Conservation (phyloP, 2,329 filamentous ascomycete species). For the Fusarium sp. region DNA sequence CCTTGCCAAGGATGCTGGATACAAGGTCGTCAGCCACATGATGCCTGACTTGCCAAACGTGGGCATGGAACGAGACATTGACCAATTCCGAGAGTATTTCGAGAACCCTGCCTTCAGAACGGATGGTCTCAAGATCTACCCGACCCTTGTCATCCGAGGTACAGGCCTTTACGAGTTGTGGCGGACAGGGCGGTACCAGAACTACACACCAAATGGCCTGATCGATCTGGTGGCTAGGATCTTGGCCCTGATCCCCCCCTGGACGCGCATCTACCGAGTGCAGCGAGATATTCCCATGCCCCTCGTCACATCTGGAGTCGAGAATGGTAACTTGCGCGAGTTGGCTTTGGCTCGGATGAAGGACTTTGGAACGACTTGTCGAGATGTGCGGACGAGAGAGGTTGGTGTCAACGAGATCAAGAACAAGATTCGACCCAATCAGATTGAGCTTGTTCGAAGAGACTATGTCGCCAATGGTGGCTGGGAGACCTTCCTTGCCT, state of each 20-base stretch:
- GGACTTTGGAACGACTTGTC: conserved; percentile 96
- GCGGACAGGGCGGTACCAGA: conserved; percentile 96
- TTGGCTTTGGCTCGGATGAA: conserved; percentile 97
- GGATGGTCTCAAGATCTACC: conserved; percentile 97
- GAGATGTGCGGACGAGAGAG: conserved; percentile 94
- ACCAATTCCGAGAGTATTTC: conserved; percentile 98
- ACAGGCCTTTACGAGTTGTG: conserved; percentile 97
- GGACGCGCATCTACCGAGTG: conserved; percentile 98
- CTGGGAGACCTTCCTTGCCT: conserved; percentile 98
- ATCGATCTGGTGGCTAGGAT: conserved; percentile 98
- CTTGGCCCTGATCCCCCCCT: conserved; percentile 91
- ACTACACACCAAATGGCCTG: conserved; percentile 97
- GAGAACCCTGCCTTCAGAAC: conserved; percentile 96
- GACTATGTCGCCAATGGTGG: conserved; percentile 97
- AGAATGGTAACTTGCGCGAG: conserved; percentile 96
- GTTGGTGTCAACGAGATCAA: conserved; percentile 99
- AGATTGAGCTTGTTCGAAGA: conserved; percentile 92
- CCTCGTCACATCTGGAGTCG: conserved; percentile 96
- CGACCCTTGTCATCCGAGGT: conserved; percentile 94
- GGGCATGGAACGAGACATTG: conserved; percentile 96
- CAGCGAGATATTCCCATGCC: conserved; percentile 99
- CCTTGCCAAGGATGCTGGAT: conserved; percentile 96
- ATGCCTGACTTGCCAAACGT: conserved; percentile 99
- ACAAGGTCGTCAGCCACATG: conserved; percentile 99
- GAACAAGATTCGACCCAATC: conserved; percentile 95